A percentile compares a stretch with the other conserved stretches of the same genome.
Conservation (phyloP, 1,284 basidiomycete species). For the Cutaneotrichosporon sp. region DNA sequence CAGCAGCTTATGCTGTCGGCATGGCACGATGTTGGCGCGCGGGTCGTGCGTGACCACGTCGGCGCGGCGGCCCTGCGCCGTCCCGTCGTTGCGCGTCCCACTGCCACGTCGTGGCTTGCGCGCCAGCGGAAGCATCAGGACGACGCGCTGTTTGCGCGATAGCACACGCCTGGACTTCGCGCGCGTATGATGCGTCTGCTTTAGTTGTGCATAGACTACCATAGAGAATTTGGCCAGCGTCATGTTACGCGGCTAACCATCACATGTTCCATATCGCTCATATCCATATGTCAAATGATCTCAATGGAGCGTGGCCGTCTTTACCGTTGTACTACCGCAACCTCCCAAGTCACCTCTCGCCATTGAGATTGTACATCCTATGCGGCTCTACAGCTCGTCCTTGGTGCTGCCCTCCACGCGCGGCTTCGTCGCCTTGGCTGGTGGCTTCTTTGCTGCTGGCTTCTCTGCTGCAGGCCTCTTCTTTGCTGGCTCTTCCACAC, state of each 20-base stretch:
- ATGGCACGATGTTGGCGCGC: constrained; percentile 65
- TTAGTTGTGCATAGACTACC: no score
- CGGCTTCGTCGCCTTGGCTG: no score
- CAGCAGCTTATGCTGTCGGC: constrained; percentile 72
- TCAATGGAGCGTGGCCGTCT: no score
- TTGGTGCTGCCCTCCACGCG: not conserved
- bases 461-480: not conserved
- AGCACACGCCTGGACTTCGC: constrained; percentile 12
- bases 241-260: no score
- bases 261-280: no score
- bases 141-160: constrained; percentile 25
- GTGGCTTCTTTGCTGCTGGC: not conserved
- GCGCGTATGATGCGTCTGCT: no score
- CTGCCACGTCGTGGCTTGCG: constrained; percentile 58
- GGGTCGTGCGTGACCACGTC: constrained; percentile 54
- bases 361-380: no score
- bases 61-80: constrained; percentile 21
- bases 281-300: no score
- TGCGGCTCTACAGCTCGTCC: constrained; percentile 1
- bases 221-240: no score
- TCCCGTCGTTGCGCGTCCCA: constrained; percentile 46
- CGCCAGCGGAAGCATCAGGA: constrained; percentile 55
- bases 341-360: no score
- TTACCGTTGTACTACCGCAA: not conserved
- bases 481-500: no score